A percentile compares a stretch with the other conserved stretches of the same genome.
phyloP scores from a whole-genome alignment of 106 monocot species.

The Acorus calamus region DNA sequence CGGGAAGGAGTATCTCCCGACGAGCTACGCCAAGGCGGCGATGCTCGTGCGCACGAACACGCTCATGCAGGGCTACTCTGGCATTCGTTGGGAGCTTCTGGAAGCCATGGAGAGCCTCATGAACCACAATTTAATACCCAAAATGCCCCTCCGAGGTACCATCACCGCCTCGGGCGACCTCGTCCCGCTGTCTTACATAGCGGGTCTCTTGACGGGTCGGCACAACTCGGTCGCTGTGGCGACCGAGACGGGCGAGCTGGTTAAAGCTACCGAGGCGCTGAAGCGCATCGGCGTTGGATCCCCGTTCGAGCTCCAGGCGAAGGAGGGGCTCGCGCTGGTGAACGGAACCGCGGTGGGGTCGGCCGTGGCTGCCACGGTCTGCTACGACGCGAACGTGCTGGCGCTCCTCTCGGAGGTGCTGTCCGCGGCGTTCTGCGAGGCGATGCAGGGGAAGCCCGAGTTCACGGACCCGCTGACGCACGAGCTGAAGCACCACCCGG shows the following conservation, averaged over 20 bases:
- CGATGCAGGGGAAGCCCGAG: constrained; percentile 35
- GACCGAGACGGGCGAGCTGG: not conserved
- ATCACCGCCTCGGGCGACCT: too few species aligned
- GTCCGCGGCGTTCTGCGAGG: constrained; percentile 57
- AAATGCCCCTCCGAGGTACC: too few species aligned
- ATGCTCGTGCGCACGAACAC: too few species aligned
- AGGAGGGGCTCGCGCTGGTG: constrained; percentile 45
- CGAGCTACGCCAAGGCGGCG: too few species aligned
- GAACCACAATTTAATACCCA: too few species aligned
- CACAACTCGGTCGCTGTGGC: constrained; percentile 11
- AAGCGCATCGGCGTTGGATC: not conserved
- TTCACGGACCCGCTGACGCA: constrained; percentile 19
- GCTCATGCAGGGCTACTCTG: too few species aligned
- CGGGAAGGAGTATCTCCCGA: too few species aligned
- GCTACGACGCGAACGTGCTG: constrained; percentile 38
- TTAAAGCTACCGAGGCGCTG: constrained; percentile 2
- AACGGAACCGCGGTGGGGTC: constrained; percentile 51
- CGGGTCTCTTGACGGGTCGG: too few species aligned
- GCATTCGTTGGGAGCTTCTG: too few species aligned
- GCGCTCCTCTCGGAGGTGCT: constrained; percentile 6
- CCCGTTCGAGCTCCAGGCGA: constrained; percentile 38
- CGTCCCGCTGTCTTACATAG: too few species aligned
- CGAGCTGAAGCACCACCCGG: constrained; percentile 54
- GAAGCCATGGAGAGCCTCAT: too few species aligned
- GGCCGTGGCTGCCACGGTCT: constrained; percentile 44